Base-by-base conservation (phyloP, 805 yeast genomes). In the Torulaspora microellipsoides region DNA sequence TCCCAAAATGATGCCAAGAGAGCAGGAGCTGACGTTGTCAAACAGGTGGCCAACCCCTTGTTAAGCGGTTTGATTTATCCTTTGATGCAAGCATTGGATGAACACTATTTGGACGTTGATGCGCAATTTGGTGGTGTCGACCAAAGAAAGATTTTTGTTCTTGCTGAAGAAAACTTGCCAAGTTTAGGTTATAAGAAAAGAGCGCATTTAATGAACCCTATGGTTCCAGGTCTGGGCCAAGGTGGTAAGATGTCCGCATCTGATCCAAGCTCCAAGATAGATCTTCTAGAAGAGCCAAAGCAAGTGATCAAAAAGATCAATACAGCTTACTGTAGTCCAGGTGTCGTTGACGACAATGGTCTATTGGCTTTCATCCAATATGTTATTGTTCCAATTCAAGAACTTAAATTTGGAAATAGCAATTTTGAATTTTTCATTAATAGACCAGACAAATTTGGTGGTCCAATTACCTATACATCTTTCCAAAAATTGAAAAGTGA, bases 171-270 rank as follows among this genome's bases (percentile, higher is more conserved):
- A 70, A 83, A 85, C 69, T 78, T 93, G 63, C 90, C 82, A 34
- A 62, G 79, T 39, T 59, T 93, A 44, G 97, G 97, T 33, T 93
- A 91, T 82, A 87, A 85, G 70, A 93, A 93, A 76, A 83, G 99
- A 66, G 99, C 95, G 27, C 99, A 93, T 70, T 75, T 93, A 63
- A 93, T 93, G 99, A 93, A 93, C 72, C 91, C 89, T 43, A 91
- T 93, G 98, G 96, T 95, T 36, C 99, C 99, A 38, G 98, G 99
- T 42, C 78, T 93, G 57, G 81, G 84, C 27, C 96, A 90, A 69
- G 97, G 98, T 57, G 99, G 95, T 59, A 93, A 93, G 66, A 93
- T 93, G 99, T 87, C 96, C 57, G 96, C 99, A 2, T 87, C 96
- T 29, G 99, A 93, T 71, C 97, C 99, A 57, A 93, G 89, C 74